A percentile compares a stretch with the other conserved stretches of the same genome.
Evolutionary conservation across 257 asterid species (phyloP).

Genomic region (Lithospermum erythrorhizon): DNA sequence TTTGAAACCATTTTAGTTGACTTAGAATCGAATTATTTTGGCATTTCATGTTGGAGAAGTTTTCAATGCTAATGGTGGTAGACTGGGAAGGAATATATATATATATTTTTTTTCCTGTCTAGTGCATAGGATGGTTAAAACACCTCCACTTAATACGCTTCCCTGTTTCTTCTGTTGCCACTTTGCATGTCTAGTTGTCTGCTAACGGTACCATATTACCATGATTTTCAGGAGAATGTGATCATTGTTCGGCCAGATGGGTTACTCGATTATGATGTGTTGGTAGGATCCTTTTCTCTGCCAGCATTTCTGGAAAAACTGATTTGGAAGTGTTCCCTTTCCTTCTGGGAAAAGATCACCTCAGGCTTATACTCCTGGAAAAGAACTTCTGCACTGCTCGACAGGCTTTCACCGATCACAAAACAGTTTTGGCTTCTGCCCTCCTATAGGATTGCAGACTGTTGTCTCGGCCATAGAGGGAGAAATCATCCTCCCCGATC

Average conservation of each 20-base stretch:
- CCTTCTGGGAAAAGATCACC: neutral
- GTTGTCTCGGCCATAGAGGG: neutral
- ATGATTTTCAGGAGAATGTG: neutral
- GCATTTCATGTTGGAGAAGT: neutral
- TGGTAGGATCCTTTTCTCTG: neutral
- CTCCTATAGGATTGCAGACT: neutral
- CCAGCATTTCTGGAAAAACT: neutral
- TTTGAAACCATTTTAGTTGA: neutral
- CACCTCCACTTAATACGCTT: too few relatives aligned
- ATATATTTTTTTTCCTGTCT: too few relatives aligned
- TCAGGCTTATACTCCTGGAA: neutral
- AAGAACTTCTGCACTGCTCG: neutral
- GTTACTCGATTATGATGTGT: neutral
- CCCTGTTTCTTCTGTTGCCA: too few relatives aligned
- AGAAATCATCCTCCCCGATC: neutral
- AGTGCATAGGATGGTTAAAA: too few relatives aligned
- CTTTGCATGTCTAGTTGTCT: too few relatives aligned
- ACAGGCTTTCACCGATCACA: neutral
- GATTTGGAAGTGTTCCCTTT: neutral
- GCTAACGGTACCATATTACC: neutral
- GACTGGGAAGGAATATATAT: too few relatives aligned
- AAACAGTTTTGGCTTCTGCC: neutral
- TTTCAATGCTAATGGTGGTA: too few relatives aligned
- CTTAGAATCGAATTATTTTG: too few relatives aligned
- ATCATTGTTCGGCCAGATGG: neutral